phyloP scores from a whole-genome alignment of 345 rosid genomes.

The Punica granatum region DNA sequence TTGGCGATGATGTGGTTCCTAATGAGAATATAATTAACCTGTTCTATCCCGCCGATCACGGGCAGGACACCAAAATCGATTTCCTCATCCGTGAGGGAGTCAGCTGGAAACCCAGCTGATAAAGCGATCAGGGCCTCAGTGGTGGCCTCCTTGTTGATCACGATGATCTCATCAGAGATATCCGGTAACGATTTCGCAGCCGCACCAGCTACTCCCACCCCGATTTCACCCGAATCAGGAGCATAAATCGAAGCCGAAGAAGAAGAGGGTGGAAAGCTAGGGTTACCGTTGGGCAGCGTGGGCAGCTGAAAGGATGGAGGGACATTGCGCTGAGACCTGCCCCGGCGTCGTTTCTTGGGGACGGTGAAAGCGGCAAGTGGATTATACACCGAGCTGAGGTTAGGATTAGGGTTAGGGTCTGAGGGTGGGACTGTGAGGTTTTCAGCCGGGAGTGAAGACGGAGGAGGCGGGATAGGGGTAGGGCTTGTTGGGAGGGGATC shows the following conservation, averaged over 20 bases:
- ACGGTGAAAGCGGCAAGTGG: slow-evolving; percentile 52
- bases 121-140: slow-evolving; percentile 81
- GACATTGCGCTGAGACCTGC: slow-evolving; percentile 63
- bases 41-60: slow-evolving; percentile 82
- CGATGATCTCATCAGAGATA: slow-evolving; percentile 76
- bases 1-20: slow-evolving; percentile 80
- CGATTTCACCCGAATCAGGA: slow-evolving; percentile 18
- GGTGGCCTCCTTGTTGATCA: slow-evolving; percentile 85
- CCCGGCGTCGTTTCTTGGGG: slow-evolving; percentile 84
- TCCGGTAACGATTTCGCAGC: slow-evolving; percentile 21
- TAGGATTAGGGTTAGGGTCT: slow-evolving; percentile 18
- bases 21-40: slow-evolving; percentile 88
- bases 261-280: slow-evolving; percentile 6
- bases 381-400: slow-evolving; percentile 15
- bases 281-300: slow-evolving; percentile 15
- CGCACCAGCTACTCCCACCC: slow-evolving; percentile 1
- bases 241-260: slow-evolving; percentile 17
- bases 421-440: slow-evolving; percentile 14
- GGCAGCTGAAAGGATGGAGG: slow-evolving; percentile 30
- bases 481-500: slow-evolving; percentile 34
- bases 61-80: slow-evolving; percentile 77
- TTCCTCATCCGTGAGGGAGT: slow-evolving; percentile 82
- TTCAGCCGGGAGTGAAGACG: slow-evolving; percentile 16
- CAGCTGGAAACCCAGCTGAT: slow-evolving; percentile 93
- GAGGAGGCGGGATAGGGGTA: slow-evolving; percentile 24